Base-by-base conservation (phyloP, 2,329 filamentous ascomycete genomes). In the Grosmannia clavigera region DNA sequence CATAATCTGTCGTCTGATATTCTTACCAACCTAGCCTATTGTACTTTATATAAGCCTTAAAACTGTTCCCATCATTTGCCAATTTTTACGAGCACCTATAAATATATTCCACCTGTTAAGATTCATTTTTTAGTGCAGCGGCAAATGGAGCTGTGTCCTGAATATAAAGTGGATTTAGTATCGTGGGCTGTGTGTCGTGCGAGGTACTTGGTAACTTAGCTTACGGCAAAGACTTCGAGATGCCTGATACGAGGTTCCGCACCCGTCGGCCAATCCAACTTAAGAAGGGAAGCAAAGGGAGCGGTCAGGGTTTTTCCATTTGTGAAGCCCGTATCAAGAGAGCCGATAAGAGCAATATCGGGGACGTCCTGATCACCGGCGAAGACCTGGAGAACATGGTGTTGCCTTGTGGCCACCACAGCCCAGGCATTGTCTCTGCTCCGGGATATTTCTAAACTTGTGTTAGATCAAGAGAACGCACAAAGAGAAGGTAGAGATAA, bases 361-460 rank as follows among this genome's bases (percentile, higher is more conserved):
- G 25, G 54, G 33, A 25, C 25, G 19, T n/a, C 35, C 22, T 57
- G 38, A 38, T 43, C 31, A 38, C 55, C 55, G 38, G 38, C 55
- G 33, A 51, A 58, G 29, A 58, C 56, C 14, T 40, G 43, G 46
- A 38, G 22, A 29, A 58, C 33, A 35, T 12, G 33, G 46, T 58
- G 56, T 2, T n/a, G 5, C 14, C 56, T 29, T 11, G 5, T 29
- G 19, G 56, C 35, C 31, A 58, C 48, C 1, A 52, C 48, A 5
- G 29, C n/a, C 56, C 56, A 58, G 56, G 56, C 56, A 52, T 58
- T 58, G 4, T 58, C 46, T 11, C 56, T 46, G 48, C 56, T 58
- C 31, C 31, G 51, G 10, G 56, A 9, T 25, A 58, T 58, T 58
- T 58, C 56, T 58, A 11, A 7, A 14, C 1, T 50, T 22, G 46